A percentile compares a stretch with the other conserved stretches of the same genome.
Evolutionary conservation across 495 filamentous ascomycete species (phyloP).

Genomic region (Daldinia loculata): DNA sequence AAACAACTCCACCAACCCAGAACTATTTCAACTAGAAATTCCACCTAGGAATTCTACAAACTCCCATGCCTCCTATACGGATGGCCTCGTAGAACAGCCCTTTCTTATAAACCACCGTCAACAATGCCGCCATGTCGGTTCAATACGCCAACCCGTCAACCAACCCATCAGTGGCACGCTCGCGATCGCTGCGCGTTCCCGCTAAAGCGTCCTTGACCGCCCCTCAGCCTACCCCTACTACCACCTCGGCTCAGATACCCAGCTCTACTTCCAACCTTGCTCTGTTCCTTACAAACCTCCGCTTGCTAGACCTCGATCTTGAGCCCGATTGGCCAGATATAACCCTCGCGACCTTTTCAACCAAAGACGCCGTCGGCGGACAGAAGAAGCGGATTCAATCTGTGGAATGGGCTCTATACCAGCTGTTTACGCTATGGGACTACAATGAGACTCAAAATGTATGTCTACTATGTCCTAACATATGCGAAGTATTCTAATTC

Average conservation of each 20-base stretch:
- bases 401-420: conserved; percentile 86
- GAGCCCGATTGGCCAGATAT: conserved; percentile 80
- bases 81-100: conserved; percentile 3
- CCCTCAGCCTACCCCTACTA: conserved; percentile 30
- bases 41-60: no score
- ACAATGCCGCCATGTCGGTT: conserved; percentile 46
- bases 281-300: conserved; percentile 82
- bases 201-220: conserved; percentile 46
- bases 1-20: conserved; percentile 11
- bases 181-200: conserved; percentile 41
- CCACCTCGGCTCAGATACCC: conserved; percentile 36
- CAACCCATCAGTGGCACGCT: conserved; percentile 36
- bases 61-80: no score
- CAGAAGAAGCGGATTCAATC: conserved; percentile 80
- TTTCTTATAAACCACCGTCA: background rate
- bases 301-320: conserved; percentile 78
- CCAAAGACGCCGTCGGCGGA: conserved; percentile 71
- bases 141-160: conserved; percentile 36
- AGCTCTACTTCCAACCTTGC: conserved; percentile 60
- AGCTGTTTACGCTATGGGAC: conserved; percentile 84
- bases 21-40: background rate
- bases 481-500: conserved; percentile 15
- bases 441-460: conserved; percentile 75
- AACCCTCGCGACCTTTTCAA: conserved; percentile 67
- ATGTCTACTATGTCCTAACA: conserved; percentile 23